A percentile compares a stretch with the other conserved stretches of the same genome.
Conservation (phyloP, 2,329 filamentous ascomycete species). For the Fusarium protoensiforme region DNA sequence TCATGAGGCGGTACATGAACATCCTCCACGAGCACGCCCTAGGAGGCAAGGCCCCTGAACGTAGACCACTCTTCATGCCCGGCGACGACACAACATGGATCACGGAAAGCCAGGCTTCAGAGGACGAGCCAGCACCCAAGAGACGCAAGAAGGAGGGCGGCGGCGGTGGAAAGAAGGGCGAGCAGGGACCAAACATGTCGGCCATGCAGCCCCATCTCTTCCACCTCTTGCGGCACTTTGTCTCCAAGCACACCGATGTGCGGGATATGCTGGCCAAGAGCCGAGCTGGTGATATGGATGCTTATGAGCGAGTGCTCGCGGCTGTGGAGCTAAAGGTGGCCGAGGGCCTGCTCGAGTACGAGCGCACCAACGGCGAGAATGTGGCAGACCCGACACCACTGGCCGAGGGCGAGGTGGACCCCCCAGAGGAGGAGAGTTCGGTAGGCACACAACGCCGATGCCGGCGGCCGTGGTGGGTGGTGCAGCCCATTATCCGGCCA, state of each 20-base stretch:
- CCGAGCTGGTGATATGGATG: constrained; percentile 75
- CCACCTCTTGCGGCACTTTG: constrained; percentile 85
- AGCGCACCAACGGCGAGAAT: constrained; percentile 61
- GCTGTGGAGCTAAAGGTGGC: constrained; percentile 82
- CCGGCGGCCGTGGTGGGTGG: constrained; percentile 88
- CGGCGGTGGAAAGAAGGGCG: constrained; percentile 45
- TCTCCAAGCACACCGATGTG: constrained; percentile 83
- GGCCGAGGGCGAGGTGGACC: constrained; percentile 46
- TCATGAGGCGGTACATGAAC: constrained; percentile 88
- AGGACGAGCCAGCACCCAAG: constrained; percentile 63
- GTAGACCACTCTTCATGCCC: constrained; percentile 80
- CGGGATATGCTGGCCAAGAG: constrained; percentile 83
- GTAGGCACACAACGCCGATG: constrained; percentile 77
- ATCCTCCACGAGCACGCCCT: constrained; percentile 86
- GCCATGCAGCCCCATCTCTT: constrained; percentile 94
- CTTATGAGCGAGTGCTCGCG: constrained; percentile 79
- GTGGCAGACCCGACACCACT: constrained; percentile 51
- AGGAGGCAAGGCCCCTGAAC: constrained; percentile 70
- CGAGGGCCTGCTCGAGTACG: constrained; percentile 76
- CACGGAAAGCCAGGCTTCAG: constrained; percentile 44
- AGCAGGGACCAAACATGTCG: constrained; percentile 71
- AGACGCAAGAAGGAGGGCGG: constrained; percentile 57
- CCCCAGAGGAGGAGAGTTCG: constrained; percentile 66
- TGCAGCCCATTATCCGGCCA: constrained; percentile 86
- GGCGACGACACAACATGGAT: constrained; percentile 64